Evolutionary conservation across 2,329 filamentous ascomycete species (phyloP).

Genomic region (Cladobotryum mycophilum): DNA sequence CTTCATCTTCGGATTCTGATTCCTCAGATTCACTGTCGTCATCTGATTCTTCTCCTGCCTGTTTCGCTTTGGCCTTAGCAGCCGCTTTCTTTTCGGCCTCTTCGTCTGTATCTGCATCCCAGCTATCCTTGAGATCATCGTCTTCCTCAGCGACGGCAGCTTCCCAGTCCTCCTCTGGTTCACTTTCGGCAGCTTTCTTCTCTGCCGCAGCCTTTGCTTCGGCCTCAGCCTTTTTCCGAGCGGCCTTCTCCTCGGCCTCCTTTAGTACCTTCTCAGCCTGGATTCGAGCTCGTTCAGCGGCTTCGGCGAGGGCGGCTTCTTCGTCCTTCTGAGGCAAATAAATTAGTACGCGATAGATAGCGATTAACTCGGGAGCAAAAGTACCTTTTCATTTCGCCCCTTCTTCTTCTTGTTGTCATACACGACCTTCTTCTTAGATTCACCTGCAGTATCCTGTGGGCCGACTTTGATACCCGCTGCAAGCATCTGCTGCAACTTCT

Average conservation of each 20-base stretch:
- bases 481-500: slow-evolving; percentile 79
- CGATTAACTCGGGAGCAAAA: neutral
- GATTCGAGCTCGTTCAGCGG: slow-evolving; percentile 61
- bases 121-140: slow-evolving; percentile 83
- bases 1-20: slow-evolving; percentile 65
- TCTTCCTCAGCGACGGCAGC: slow-evolving; percentile 66
- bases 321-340: slow-evolving; percentile 55
- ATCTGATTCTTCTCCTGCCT: slow-evolving; percentile 37
- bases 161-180: slow-evolving; percentile 82
- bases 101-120: slow-evolving; percentile 81
- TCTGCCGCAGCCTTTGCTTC: slow-evolving; percentile 49
- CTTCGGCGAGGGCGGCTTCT: slow-evolving; percentile 71
- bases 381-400: slow-evolving; percentile 52
- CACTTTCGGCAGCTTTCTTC: slow-evolving; percentile 51
- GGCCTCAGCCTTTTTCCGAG: slow-evolving; percentile 49
- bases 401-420: slow-evolving; percentile 79
- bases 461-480: slow-evolving; percentile 70
- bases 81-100: slow-evolving; percentile 45
- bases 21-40: slow-evolving; percentile 29
- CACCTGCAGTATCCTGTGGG: slow-evolving; percentile 45
- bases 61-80: slow-evolving; percentile 28
- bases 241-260: slow-evolving; percentile 56
- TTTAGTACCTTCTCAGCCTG: slow-evolving; percentile 63
- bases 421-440: slow-evolving; percentile 69
- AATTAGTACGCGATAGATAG: slow-evolving; percentile 7